Evolutionary conservation across 106 monocot genomes (phyloP).

Genomic region (Amphibolis antarctica): DNA sequence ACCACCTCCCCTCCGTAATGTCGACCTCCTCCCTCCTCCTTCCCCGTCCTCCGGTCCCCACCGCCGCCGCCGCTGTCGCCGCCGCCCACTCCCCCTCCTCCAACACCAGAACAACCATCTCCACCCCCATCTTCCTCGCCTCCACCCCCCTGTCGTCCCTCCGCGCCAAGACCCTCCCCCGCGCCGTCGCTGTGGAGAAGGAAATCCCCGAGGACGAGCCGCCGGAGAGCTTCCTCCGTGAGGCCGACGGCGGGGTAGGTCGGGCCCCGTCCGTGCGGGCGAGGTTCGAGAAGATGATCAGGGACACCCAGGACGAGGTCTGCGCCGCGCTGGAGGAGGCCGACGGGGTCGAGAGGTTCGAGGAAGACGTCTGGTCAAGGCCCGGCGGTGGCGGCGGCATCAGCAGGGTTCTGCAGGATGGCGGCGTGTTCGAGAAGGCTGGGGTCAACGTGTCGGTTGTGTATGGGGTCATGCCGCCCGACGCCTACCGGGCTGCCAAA

Average conservation of each 20-base stretch:
- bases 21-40: background rate
- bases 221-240: constrained; percentile 88
- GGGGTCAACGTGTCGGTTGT: constrained; percentile 99
- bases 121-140: background rate
- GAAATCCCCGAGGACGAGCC: constrained; percentile 82
- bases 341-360: constrained; percentile 64
- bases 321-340: constrained; percentile 82
- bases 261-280: constrained; percentile 33
- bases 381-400: constrained; percentile 95
- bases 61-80: background rate
- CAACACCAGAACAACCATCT: background rate
- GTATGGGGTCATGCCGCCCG: constrained; percentile 97
- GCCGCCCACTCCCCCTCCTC: background rate
- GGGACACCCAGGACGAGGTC: constrained; percentile 74
- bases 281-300: constrained; percentile 90
- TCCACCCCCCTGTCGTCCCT: background rate
- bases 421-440: constrained; percentile 86
- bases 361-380: constrained; percentile 98
- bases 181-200: constrained; percentile 82
- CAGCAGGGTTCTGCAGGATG: constrained; percentile 88
- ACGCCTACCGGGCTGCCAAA: constrained; percentile 90
- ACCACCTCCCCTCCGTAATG: constrained; percentile 1
- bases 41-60: background rate
- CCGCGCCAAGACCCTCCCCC: constrained; percentile 8
- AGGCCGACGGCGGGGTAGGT: constrained; percentile 18